These are phyloP conservation scores for Salix purpurea DNA, from an alignment of 345 rosid species.

Conservation along the genomic window DNA sequence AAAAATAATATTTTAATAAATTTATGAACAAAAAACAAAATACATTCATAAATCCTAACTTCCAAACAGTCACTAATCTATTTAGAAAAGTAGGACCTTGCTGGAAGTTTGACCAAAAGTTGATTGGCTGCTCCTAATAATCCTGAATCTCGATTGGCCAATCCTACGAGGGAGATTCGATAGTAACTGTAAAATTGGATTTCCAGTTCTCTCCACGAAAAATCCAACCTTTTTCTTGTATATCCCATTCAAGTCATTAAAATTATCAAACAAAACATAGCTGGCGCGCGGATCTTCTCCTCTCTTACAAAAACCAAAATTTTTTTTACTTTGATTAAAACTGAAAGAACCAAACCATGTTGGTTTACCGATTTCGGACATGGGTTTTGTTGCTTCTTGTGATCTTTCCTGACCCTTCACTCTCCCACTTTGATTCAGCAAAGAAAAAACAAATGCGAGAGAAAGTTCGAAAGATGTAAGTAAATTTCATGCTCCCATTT, in stretches of 20 bases:
- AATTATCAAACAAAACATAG: neutral
- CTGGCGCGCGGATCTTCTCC: neutral
- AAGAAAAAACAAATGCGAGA: constrained; percentile 68
- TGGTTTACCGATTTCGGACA: constrained; percentile 18
- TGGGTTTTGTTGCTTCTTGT: constrained; percentile 46
- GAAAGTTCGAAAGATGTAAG: constrained; percentile 83
- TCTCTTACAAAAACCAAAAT: neutral
- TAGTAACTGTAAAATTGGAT: neutral
- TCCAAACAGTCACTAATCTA: too few species aligned
- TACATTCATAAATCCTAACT: too few species aligned
- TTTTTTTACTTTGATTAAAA: neutral
- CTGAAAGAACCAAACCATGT: neutral
- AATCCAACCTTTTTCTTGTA: neutral
- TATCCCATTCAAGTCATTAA: neutral
- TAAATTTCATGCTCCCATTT: neutral
- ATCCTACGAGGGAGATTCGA: constrained; percentile 2
- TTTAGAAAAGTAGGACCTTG: too few species aligned
- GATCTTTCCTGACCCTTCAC: constrained; percentile 33
- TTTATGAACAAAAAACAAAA: too few species aligned
- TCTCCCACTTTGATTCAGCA: constrained; percentile 37
- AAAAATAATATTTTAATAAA: too few species aligned
- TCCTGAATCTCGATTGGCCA: constrained; percentile 6
- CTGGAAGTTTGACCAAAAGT: neutral
- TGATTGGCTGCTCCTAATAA: constrained; percentile 8
- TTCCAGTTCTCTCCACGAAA: neutral